Evolutionary conservation across 208 protist genomes (phyloP).

Genomic region (Trypanosoma platydactyli): DNA sequence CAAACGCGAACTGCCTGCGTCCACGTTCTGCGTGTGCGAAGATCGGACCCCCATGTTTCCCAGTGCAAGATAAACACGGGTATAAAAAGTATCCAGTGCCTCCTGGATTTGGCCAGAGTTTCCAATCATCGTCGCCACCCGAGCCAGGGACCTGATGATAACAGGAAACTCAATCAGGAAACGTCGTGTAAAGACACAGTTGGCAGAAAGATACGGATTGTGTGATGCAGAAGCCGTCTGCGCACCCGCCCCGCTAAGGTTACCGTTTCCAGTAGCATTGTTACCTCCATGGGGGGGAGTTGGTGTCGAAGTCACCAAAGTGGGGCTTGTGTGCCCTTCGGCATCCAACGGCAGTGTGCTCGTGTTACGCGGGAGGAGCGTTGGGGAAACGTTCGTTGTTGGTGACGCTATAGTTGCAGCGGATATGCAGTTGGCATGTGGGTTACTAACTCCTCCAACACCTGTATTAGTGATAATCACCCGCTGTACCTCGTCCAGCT

Average conservation of each 20-base stretch:
- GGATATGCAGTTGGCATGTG: not conserved
- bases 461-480: slow-evolving; percentile 57
- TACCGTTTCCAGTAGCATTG: not conserved
- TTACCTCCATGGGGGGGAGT: not conserved
- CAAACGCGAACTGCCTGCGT: not conserved
- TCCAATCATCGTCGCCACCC: slow-evolving; percentile 44
- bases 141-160: slow-evolving; percentile 64
- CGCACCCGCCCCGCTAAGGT: not conserved
- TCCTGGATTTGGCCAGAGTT: slow-evolving; percentile 55
- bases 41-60: slow-evolving; percentile 57
- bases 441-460: not conserved
- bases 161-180: slow-evolving; percentile 78
- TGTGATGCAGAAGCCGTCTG: slow-evolving; percentile 1
- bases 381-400: not conserved
- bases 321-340: not conserved
- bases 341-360: slow-evolving; percentile 1
- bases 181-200: slow-evolving; percentile 64
- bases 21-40: slow-evolving; percentile 4
- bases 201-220: slow-evolving; percentile 44
- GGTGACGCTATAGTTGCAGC: not conserved
- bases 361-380: slow-evolving; percentile 12
- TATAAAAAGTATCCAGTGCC: slow-evolving; percentile 78
- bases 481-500: slow-evolving; percentile 88
- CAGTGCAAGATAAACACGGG: slow-evolving; percentile 60
- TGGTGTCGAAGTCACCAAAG: not conserved